Percentiles rank a stretch among this genome's conserved stretches.
phyloP scores from a whole-genome alignment of 2,329 filamentous ascomycete species.

The Remersonia thermophila region DNA sequence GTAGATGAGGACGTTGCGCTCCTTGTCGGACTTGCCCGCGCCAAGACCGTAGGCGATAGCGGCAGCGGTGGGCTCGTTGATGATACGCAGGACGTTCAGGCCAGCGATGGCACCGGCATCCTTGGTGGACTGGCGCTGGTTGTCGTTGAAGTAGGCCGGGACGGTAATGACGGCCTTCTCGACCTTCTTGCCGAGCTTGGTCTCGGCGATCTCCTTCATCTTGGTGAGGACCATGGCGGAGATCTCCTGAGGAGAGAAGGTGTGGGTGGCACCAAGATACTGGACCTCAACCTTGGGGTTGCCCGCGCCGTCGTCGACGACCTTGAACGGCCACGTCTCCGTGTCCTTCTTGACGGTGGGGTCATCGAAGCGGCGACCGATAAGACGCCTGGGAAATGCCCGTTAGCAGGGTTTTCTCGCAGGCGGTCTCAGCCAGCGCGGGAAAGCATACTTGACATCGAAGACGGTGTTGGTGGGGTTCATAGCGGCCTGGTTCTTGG shows the following conservation, averaged over 20 bases:
- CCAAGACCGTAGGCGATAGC: slow-evolving; percentile 98
- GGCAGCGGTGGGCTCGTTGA: slow-evolving; percentile 98
- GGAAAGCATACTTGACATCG: slow-evolving; percentile 77
- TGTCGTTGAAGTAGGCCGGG: slow-evolving; percentile 99
- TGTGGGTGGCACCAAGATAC: slow-evolving; percentile 90
- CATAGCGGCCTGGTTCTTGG: slow-evolving; percentile 99
- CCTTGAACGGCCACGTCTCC: slow-evolving; percentile 99
- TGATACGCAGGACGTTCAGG: slow-evolving; percentile 98
- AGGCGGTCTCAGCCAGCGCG: background rate
- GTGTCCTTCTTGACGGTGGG: slow-evolving; percentile 97
- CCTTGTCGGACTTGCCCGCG: slow-evolving; percentile 87
- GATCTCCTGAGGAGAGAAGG: slow-evolving; percentile 96
- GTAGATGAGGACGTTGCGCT: slow-evolving; percentile 98
- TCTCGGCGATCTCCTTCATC: slow-evolving; percentile 99
- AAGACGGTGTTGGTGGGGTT: slow-evolving; percentile 98
- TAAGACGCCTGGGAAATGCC: slow-evolving; percentile 63
- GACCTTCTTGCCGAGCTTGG: slow-evolving; percentile 97
- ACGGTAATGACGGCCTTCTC: slow-evolving; percentile 99
- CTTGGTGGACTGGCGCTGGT: slow-evolving; percentile 99
- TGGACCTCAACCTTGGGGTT: slow-evolving; percentile 89
- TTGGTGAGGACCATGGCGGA: slow-evolving; percentile 98
- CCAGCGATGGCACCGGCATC: slow-evolving; percentile 95
- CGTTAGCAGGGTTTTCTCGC: slow-evolving; percentile 8
- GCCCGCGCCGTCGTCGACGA: slow-evolving; percentile 79
- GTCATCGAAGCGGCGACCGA: slow-evolving; percentile 91